phyloP scores from a whole-genome alignment of 306 rosid genomes.

The Cucumis cinereus region DNA sequence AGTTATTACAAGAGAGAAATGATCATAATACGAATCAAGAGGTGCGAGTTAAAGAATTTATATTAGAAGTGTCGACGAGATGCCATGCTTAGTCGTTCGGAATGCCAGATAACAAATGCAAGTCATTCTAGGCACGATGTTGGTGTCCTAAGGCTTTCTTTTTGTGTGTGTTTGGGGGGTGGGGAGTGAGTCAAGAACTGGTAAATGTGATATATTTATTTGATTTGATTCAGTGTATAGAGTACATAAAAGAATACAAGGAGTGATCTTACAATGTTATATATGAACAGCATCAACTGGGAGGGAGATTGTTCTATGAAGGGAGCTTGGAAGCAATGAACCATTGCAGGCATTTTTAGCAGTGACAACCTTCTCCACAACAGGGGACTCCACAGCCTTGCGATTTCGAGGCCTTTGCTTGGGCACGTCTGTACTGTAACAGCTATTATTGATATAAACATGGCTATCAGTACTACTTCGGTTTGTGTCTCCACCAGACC shows the following conservation, averaged over 20 bases:
- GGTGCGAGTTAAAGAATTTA: no score
- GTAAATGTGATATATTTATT: slow-evolving; percentile 4
- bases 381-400: slow-evolving; percentile 12
- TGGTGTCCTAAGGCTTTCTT: background rate
- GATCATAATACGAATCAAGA: no score
- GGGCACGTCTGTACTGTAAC: slow-evolving; percentile 29
- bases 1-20: no score
- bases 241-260: slow-evolving; percentile 37
- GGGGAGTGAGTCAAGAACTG: background rate
- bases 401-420: slow-evolving; percentile 35
- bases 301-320: slow-evolving; percentile 62
- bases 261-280: slow-evolving; percentile 15
- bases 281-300: slow-evolving; percentile 73
- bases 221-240: slow-evolving; percentile 19
- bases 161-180: background rate
- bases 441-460: slow-evolving; percentile 14
- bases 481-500: background rate
- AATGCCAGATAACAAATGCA: no score
- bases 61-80: no score
- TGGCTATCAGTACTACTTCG: background rate
- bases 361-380: background rate
- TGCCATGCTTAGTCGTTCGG: no score
- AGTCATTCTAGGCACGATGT: background rate
- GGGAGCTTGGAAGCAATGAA: slow-evolving; percentile 38
- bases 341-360: slow-evolving; percentile 17